Evolutionary conservation across 495 filamentous ascomycete species (phyloP).

Genomic region (Penicillium samsonianum): DNA sequence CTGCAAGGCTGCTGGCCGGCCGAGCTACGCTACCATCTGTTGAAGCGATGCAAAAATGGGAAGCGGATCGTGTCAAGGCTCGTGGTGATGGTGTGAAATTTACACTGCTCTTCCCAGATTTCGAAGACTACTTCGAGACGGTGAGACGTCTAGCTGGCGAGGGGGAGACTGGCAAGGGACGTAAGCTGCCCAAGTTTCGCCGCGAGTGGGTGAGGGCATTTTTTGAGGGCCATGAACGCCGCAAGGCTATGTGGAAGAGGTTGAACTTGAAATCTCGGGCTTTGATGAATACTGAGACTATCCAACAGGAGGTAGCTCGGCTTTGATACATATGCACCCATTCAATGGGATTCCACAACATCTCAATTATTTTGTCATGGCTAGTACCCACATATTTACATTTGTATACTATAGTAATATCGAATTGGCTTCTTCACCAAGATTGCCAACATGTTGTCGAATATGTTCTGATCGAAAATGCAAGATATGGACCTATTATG

Average conservation of each 20-base stretch:
- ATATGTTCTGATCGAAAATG: no score
- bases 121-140: constrained; percentile 47
- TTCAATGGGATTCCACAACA: no score
- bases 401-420: no score
- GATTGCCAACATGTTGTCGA: no score
- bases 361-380: no score
- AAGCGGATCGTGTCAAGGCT: constrained; percentile 33
- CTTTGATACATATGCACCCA: no score
- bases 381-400: no score
- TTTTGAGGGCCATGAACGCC: background rate
- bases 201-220: background rate
- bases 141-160: background rate
- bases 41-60: constrained; percentile 42
- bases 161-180: background rate
- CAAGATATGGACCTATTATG: no score
- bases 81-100: constrained; percentile 44
- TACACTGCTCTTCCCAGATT: constrained; percentile 41
- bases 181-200: background rate
- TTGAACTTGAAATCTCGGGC: background rate
- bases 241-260: background rate
- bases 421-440: no score
- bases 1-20: constrained; percentile 47
- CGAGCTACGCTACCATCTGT: constrained; percentile 34
- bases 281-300: background rate
- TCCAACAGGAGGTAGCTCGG: background rate